phyloP scores from a whole-genome alignment of 2,329 filamentous ascomycete species.

The Penicillium sp. region DNA sequence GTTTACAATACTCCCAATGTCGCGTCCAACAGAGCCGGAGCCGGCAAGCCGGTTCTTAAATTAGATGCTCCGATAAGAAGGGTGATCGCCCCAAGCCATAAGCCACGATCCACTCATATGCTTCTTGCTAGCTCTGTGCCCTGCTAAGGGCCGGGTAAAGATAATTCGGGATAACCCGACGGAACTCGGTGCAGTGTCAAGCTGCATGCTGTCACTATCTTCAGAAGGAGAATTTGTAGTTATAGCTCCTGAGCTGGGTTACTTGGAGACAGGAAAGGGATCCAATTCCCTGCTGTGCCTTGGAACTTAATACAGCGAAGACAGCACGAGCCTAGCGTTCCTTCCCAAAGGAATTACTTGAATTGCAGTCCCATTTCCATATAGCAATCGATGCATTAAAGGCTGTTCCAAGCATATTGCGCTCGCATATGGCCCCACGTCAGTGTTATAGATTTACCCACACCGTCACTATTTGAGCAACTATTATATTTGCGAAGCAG shows the following conservation, averaged over 20 bases:
- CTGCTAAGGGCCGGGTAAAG: not conserved
- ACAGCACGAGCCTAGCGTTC: no score
- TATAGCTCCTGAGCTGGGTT: not conserved
- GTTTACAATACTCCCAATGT: not conserved
- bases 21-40: no score
- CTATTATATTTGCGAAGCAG: not conserved
- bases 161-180: not conserved
- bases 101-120: not conserved
- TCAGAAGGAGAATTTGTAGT: not conserved
- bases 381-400: not conserved
- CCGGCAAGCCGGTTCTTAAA: no score
- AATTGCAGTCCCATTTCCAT: not conserved
- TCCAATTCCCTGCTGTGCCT: not conserved
- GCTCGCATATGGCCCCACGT: not conserved
- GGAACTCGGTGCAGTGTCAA: not conserved
- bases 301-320: not conserved
- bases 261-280: not conserved
- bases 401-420: not conserved
- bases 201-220: not conserved
- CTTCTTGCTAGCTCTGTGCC: not conserved
- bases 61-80: not conserved
- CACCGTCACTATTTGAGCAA: not conserved
- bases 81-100: not conserved
- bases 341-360: not conserved
- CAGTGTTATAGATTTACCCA: constrained; percentile 8